Conservation (phyloP, 2,329 filamentous ascomycete species). For the Orbilia javanica region DNA sequence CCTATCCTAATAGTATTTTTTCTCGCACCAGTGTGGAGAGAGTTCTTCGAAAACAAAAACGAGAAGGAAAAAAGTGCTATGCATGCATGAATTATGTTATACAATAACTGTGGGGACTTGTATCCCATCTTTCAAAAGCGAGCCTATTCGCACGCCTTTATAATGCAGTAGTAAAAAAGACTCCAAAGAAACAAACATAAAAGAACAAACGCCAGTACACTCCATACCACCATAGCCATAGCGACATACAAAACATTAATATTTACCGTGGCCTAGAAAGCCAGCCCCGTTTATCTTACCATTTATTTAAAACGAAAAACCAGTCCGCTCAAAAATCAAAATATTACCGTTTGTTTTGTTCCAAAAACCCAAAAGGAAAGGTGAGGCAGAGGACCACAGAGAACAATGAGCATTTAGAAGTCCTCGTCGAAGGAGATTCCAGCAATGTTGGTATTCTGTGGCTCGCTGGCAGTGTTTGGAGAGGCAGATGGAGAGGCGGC, state of each 20-base stretch:
- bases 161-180: slow-evolving; percentile 1
- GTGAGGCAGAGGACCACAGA: not conserved
- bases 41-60: not conserved
- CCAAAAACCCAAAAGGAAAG: not conserved
- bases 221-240: slow-evolving; percentile 41
- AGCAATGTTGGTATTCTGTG: slow-evolving; percentile 74
- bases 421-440: slow-evolving; percentile 97
- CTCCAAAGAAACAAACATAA: not conserved
- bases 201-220: slow-evolving; percentile 51
- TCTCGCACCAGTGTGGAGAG: slow-evolving; percentile 25
- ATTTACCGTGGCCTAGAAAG: slow-evolving; percentile 8
- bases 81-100: slow-evolving; percentile 25
- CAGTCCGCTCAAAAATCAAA: slow-evolving; percentile 33
- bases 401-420: slow-evolving; percentile 75
- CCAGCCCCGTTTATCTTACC: slow-evolving; percentile 6
- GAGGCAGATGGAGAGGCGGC: slow-evolving; percentile 66
- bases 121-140: slow-evolving; percentile 16
- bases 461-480: slow-evolving; percentile 67
- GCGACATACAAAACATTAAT: slow-evolving; percentile 37
- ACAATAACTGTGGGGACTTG: slow-evolving; percentile 16
- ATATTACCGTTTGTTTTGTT: slow-evolving; percentile 6
- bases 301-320: slow-evolving; percentile 29
- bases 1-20: not conserved
- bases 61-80: not conserved
- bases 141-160: slow-evolving; percentile 16